These are phyloP conservation scores for Chimonanthus salicifolius DNA, from an alignment of 164 flowering plant species.

Conservation along the genomic window DNA sequence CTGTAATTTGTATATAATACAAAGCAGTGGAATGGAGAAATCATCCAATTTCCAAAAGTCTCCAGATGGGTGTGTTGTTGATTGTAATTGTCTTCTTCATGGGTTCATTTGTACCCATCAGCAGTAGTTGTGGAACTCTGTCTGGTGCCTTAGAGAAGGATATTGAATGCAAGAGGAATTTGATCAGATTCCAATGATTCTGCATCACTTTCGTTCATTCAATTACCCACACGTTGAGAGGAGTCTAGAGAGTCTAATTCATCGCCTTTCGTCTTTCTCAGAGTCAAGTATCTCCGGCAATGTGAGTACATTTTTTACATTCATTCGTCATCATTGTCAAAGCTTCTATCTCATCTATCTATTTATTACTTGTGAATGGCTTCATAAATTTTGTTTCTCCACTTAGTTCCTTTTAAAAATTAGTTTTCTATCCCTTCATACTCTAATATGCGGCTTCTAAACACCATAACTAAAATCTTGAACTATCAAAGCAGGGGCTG, in stretches of 20 bases:
- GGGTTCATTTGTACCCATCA: neutral
- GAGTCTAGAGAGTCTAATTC: neutral
- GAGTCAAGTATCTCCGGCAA: neutral
- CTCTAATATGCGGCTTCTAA: too few species aligned
- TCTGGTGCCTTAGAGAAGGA: neutral
- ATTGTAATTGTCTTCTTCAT: neutral
- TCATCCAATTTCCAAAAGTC: too few species aligned
- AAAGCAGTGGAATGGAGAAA: too few species aligned
- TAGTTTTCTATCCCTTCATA: too few species aligned
- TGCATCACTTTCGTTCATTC: neutral
- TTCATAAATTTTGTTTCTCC: too few species aligned
- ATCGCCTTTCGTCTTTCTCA: neutral
- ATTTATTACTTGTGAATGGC: too few species aligned
- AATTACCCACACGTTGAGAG: neutral
- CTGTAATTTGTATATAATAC: neutral
- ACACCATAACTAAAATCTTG: too few species aligned
- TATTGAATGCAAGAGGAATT: neutral
- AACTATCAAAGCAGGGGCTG: too few species aligned
- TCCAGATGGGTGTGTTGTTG: neutral
- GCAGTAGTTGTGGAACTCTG: neutral
- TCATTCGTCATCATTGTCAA: too few species aligned
- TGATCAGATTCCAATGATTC: slow-evolving; percentile 2
- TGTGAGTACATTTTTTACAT: neutral
- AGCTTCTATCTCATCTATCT: too few species aligned
- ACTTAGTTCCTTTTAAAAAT: too few species aligned